Conservation (phyloP, 1,284 basidiomycete genomes). For the Stereum hirsutum region DNA sequence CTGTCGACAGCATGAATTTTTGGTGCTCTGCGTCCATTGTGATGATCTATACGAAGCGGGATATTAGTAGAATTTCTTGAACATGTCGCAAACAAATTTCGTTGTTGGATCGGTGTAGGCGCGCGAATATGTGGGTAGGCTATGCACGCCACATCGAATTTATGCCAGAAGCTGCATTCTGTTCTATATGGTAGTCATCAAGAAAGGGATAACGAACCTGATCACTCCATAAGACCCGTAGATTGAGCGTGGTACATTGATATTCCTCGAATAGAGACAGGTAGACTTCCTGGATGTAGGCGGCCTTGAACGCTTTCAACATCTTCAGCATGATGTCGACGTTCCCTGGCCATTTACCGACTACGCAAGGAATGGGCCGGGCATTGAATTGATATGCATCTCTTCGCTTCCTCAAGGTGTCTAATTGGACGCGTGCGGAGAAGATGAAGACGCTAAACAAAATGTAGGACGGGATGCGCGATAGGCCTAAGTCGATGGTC, state of each 20-base stretch:
- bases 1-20: constrained; percentile 4
- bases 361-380: constrained; percentile 39
- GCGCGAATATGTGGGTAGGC: too few relatives aligned
- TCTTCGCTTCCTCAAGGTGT: constrained; percentile 25
- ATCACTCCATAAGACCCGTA: constrained; percentile 52
- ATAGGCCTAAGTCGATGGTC: too few relatives aligned
- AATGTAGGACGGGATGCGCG: neutral
- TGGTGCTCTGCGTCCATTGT: constrained; percentile 1
- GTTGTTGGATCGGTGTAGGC: too few relatives aligned
- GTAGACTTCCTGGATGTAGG: constrained; percentile 50
- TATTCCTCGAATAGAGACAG: constrained; percentile 48
- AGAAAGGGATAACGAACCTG: constrained; percentile 33
- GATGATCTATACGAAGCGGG: neutral
- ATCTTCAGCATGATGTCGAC: constrained; percentile 50
- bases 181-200: too few relatives aligned
- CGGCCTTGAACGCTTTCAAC: constrained; percentile 41
- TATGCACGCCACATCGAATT: too few relatives aligned
- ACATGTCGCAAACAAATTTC: too few relatives aligned
- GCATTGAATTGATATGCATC: constrained; percentile 40
- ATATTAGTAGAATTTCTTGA: neutral
- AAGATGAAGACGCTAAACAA: neutral
- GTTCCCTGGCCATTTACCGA: constrained; percentile 61
- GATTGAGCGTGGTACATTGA: constrained; percentile 51
- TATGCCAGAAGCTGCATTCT: too few relatives aligned
- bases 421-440: constrained; percentile 12